phyloP scores from a whole-genome alignment of 2,329 filamentous ascomycete species.

The Phoma sp. region DNA sequence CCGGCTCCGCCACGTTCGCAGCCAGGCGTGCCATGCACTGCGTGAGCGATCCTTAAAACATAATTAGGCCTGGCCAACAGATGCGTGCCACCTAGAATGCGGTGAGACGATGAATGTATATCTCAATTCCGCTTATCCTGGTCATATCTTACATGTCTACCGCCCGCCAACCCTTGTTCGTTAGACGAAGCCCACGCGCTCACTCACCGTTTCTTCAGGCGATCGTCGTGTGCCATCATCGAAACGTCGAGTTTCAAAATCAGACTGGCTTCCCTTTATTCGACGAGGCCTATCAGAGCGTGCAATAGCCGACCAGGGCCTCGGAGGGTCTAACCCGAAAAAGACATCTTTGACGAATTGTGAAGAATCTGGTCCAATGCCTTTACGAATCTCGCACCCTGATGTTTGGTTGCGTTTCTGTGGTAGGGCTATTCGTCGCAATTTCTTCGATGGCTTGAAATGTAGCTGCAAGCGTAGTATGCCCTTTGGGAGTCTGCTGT shows the following conservation, averaged over 20 bases:
- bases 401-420: constrained; percentile 8
- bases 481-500: neutral
- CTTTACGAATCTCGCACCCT: constrained; percentile 35
- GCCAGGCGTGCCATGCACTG: constrained; percentile 18
- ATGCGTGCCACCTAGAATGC: neutral
- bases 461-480: constrained; percentile 2
- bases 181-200: constrained; percentile 20
- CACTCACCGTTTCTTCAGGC: constrained; percentile 24
- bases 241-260: constrained; percentile 19
- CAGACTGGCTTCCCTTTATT: constrained; percentile 11
- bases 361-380: constrained; percentile 29
- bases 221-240: constrained; percentile 38
- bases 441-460: neutral
- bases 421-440: neutral
- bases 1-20: constrained; percentile 17
- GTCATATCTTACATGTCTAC: constrained; percentile 24
- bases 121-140: constrained; percentile 26
- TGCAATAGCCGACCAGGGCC: constrained; percentile 27
- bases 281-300: constrained; percentile 36
- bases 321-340: constrained; percentile 32
- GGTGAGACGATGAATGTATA: constrained; percentile 12
- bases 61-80: constrained; percentile 1
- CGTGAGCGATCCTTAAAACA: constrained; percentile 15
- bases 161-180: constrained; percentile 20
- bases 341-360: constrained; percentile 42